Conservation (phyloP, 148 eudicot genomes). For the Rhododendron ferrugineum region DNA sequence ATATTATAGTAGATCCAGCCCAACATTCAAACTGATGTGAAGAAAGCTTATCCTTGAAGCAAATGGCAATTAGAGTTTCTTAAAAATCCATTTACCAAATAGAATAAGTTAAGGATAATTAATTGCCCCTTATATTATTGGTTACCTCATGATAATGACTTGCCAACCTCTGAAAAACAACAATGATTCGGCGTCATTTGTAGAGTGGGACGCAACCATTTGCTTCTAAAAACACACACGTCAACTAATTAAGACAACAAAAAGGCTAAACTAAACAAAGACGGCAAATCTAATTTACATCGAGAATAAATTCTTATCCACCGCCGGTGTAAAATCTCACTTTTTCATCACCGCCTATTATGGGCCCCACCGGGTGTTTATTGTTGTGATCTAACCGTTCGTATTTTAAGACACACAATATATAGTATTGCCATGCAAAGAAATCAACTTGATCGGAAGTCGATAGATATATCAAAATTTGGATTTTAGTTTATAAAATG, state of each 20-base stretch:
- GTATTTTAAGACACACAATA: too few relatives aligned
- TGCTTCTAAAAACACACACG: background rate
- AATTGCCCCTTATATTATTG: background rate
- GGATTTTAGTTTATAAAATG: too few relatives aligned
- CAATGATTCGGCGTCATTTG: background rate
- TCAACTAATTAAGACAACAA: background rate
- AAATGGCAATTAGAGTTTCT: background rate
- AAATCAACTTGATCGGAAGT: too few relatives aligned
- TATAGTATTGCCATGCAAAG: too few relatives aligned
- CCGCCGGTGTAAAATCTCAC: too few relatives aligned
- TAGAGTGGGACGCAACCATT: conserved; percentile 12
- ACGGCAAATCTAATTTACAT: background rate
- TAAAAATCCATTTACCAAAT: background rate
- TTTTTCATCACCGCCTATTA: too few relatives aligned
- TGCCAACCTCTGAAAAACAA: background rate
- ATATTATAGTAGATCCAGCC: background rate
- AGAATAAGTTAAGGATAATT: background rate
- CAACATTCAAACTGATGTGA: background rate
- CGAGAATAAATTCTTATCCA: too few relatives aligned
- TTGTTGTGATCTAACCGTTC: too few relatives aligned
- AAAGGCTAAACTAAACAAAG: background rate
- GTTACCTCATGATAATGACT: conserved; percentile 5
- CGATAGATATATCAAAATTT: too few relatives aligned
- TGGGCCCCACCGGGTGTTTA: too few relatives aligned
- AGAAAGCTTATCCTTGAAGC: background rate